Base-by-base conservation (phyloP, 2,329 filamentous ascomycete species). In the Huntiella moniliformis region DNA sequence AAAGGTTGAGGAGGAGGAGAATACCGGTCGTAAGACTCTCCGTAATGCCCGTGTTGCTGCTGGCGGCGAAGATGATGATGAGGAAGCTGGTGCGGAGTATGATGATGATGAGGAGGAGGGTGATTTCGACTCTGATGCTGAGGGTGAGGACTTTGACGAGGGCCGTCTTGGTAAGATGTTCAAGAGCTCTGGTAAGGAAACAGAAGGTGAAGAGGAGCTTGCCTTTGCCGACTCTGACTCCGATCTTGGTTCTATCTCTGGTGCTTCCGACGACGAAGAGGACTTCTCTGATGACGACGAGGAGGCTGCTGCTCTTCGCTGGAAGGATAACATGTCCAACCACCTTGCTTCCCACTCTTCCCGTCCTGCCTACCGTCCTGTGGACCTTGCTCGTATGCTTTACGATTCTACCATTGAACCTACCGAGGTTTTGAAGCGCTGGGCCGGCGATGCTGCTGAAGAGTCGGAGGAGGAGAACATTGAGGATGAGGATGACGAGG, bases 181-280 rank as follows among this genome's bases (percentile, higher is more conserved):
- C 58, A 66, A 66, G 44, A 68, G 68, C 47, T 61, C 66, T 12
- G 70, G 73, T 32, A 65, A 67, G 44, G 65, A 71, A 34, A 68
- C 58, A 16, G 5, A 39, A 1, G 18, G 15, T 13, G 73, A 76
- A 17, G 82, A 77, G 28, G 84, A 94, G 46, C 56, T 96, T 48
- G 84, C 78, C 1, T 98, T 95, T 64, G 91, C 91, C 11, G 91
- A 98, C 56, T 94, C 85, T 56, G 92, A 98, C 60, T 98, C 91
- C 0, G 92, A 98, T 58, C 70, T 98, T 4, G 91, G 91, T 5
- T 94, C 88, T 3, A 62, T 95, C 52, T 93, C 84, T 6, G 66
- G 62, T 1, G 65, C 63, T 0, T 66, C 63, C 3, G 65, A 64
- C 8, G 63, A 67, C 0, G 64, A 65, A 15, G 61, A 65, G 0